Evolutionary conservation across 805 yeast genomes (phyloP), one percentile per base, ranked within the genome.

Genomic region (Candida caryicola): DNA sequence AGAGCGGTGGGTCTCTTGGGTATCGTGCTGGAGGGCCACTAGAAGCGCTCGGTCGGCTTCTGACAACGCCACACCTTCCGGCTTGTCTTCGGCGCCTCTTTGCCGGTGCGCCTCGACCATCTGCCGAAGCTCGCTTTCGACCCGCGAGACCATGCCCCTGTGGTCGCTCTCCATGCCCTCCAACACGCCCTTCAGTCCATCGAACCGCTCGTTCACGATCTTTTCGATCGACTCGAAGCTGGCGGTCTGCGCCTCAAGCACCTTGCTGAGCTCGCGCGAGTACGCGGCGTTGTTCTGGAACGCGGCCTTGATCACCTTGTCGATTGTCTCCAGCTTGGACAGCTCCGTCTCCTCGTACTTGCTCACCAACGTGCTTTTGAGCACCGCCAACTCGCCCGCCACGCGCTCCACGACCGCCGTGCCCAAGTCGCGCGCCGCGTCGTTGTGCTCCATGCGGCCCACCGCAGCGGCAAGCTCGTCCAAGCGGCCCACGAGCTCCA

Each of bases 401-500:
- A 32, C 12, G n/a, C 29, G 6, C 5, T 12, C 29, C 13, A 15
- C 29, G 13, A 26, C 5, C n/a, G n/a, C n/a, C 25, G 25, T 21
- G 10, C 10, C 25, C 9, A 21, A 10, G 9, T 10, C 9, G 25
- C 10, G 9, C 25, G 10, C 5, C n/a, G 23, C 12, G n/a, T 33
- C 36, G 13, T 10, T 21, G 7, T 10, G 6, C 12, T 34, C 25
- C 7, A 14, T 29, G 16, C 30, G 23, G 18, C 29, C 34, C 10
- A 37, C 19, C 23, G 39, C 34, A 8, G 31, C 36, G 12, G 33
- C 40, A 9, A 48, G 29, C 17, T 31, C 40, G 4, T 53, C 51
- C 26, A 63, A 43, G 10, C 45, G 48, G 7, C 25, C 42, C 15
- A 58, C 23, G 14, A 63, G 49, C 10, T 44, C 50, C 5, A 45